Conservation (phyloP, 495 filamentous ascomycete species). For the Trichoderma asperelloides region DNA sequence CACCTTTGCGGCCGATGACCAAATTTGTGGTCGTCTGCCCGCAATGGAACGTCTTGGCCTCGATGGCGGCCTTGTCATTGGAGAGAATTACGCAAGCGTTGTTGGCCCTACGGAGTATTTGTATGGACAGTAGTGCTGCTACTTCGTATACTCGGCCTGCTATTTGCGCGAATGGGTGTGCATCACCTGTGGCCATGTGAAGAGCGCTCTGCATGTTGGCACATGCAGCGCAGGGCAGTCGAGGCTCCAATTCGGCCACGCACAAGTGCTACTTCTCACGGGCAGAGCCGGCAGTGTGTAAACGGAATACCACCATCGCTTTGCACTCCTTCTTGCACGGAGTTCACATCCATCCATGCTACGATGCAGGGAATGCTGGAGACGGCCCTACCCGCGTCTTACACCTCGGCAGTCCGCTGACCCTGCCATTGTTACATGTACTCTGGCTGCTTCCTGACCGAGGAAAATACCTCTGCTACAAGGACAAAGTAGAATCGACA, state of each 20-base stretch:
- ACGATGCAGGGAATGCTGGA: not conserved
- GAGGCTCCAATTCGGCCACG: no score
- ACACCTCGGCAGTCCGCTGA: not conserved
- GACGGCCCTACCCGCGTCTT: not conserved
- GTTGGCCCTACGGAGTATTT: no score
- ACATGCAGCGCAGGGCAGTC: not conserved
- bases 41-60: not conserved
- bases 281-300: no score
- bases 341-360: not conserved
- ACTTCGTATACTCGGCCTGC: no score
- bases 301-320: no score
- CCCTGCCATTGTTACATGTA: not conserved
- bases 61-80: no score
- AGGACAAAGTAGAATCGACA: not conserved
- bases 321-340: not conserved
- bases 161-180: no score
- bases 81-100: no score
- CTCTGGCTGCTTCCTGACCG: not conserved
- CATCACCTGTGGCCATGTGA: no score
- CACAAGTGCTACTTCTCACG: no score
- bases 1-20: not conserved
- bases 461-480: not conserved
- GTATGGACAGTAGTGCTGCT: no score
- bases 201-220: not conserved
- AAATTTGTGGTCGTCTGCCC: not conserved